Conservation (phyloP, 441 rosid genomes). For the Mallotus repandus region DNA sequence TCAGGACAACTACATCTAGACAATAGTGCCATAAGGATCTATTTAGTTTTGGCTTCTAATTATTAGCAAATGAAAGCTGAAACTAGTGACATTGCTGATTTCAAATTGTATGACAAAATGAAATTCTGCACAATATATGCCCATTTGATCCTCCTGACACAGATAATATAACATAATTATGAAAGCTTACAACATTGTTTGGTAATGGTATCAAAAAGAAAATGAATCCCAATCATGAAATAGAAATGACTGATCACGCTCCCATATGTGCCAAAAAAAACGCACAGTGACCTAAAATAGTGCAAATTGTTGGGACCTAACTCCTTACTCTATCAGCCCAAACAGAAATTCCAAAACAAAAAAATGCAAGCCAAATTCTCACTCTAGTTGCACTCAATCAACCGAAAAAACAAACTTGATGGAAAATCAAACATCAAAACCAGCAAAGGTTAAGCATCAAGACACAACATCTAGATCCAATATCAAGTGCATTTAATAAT, state of each 20-base stretch:
- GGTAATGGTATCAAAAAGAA: background rate
- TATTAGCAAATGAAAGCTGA: background rate
- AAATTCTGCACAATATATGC: background rate
- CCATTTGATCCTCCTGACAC: background rate
- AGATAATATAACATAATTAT: background rate
- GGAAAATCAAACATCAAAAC: slow-evolving; percentile 1
- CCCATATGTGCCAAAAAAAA: background rate
- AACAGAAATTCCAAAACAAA: background rate
- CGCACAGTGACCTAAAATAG: slow-evolving; percentile 1
- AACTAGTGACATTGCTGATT: background rate
- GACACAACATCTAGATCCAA: slow-evolving; percentile 16
- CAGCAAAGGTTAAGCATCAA: background rate
- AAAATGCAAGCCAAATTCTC: slow-evolving; percentile 1
- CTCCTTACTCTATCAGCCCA: background rate
- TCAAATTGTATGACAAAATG: background rate
- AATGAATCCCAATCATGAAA: background rate
- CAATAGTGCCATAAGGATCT: background rate
- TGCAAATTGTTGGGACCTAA: background rate
- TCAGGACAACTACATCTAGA: background rate
- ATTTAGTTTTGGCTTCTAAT: background rate
- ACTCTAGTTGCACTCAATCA: slow-evolving; percentile 12
- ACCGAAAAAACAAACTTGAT: slow-evolving; percentile 5
- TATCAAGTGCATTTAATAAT: background rate
- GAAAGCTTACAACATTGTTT: background rate
- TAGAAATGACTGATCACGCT: slow-evolving; percentile 11